phyloP scores from a whole-genome alignment of 2,329 filamentous ascomycete species.

The Colletotrichum sp. region DNA sequence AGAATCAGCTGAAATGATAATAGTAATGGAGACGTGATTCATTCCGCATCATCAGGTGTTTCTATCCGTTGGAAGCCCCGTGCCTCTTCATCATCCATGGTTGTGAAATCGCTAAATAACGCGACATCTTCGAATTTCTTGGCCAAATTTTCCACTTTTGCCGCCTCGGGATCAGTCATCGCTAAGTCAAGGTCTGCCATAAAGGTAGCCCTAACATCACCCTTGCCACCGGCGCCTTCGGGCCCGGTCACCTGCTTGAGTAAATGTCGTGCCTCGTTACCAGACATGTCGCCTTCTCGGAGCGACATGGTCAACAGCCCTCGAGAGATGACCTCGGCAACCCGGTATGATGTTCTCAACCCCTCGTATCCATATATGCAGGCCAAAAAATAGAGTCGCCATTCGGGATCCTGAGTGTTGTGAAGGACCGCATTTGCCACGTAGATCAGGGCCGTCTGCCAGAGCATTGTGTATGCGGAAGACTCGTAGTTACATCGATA shows the following conservation, averaged over 20 bases:
- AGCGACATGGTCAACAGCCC: constrained; percentile 41
- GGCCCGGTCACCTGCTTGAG: constrained; percentile 32
- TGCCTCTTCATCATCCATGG: not conserved
- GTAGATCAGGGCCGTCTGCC: constrained; percentile 45
- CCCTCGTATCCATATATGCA: constrained; percentile 43
- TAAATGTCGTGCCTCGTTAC: constrained; percentile 31
- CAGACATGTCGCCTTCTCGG: constrained; percentile 34
- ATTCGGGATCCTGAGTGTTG: constrained; percentile 31
- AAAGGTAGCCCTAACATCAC: constrained; percentile 37
- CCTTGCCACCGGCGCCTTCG: constrained; percentile 23
- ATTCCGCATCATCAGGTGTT: not conserved
- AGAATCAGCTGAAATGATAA: not conserved
- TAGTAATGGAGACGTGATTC: not conserved
- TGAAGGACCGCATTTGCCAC: constrained; percentile 41
- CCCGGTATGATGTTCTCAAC: constrained; percentile 37
- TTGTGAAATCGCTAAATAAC: constrained; percentile 35
- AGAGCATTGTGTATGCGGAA: constrained; percentile 41
- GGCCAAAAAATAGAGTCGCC: constrained; percentile 40
- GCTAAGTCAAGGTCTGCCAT: constrained; percentile 42
- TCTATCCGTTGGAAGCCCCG: not conserved
- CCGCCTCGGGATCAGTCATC: constrained; percentile 35
- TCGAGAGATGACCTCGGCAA: constrained; percentile 37
- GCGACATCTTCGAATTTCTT: constrained; percentile 36
- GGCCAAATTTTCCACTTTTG: constrained; percentile 37
- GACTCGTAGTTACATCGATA: constrained; percentile 37